Evolutionary conservation across 768 basidiomycete genomes (phyloP), one percentile per base, ranked within the genome.

Genomic region (Sistotremastrum suecicum): DNA sequence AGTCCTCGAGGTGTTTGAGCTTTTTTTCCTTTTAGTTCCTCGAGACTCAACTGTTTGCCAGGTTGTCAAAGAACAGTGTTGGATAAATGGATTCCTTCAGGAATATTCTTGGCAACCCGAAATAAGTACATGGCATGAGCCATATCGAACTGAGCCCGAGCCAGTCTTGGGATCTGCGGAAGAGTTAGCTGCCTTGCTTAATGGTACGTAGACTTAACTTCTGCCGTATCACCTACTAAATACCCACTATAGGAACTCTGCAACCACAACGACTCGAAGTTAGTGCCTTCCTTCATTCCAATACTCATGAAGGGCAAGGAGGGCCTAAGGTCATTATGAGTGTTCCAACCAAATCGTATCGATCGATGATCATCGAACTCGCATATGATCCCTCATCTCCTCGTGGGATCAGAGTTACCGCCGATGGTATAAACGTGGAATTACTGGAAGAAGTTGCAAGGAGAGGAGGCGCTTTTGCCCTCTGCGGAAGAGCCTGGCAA

Each of bases 1-100:
- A 2, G 72, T 88, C 40, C 58, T 88, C 12, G 84, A 88, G 66
- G 84, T 80, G 60, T 49, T 32, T 37, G 4, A 37, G 37, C 30
- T 30, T 35, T 51, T 48, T 49, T 10, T n/a, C 37, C 37, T 37
- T 37, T 44, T 4, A 34, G 30, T 42, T 3, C 45, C 42, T 30
- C 34, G 42, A 43, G 50, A 12, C 43, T 36, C 7, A 31, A 10
- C 12, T 12, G 34, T 46, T 37, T 34, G 12, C 12, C 37, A 83
- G 80, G 71, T 89, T 54, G 82, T 88, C 4, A 70, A 73, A 48
- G 85, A 88, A 49, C 86, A 88, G 60, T 83, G 80, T 54, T 89
- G 86, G 86, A 55, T 88, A 11, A 89, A 88, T 54, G 81, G 82
- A 53, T 69, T 70, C n/a, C 59, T 89, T 20, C 54, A 64, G 3